Percentiles rank a stretch among this genome's conserved stretches.
These are phyloP conservation scores for Penicillium antarcticum DNA, from an alignment of 495 filamentous ascomycete genomes.

Conservation along the genomic window DNA sequence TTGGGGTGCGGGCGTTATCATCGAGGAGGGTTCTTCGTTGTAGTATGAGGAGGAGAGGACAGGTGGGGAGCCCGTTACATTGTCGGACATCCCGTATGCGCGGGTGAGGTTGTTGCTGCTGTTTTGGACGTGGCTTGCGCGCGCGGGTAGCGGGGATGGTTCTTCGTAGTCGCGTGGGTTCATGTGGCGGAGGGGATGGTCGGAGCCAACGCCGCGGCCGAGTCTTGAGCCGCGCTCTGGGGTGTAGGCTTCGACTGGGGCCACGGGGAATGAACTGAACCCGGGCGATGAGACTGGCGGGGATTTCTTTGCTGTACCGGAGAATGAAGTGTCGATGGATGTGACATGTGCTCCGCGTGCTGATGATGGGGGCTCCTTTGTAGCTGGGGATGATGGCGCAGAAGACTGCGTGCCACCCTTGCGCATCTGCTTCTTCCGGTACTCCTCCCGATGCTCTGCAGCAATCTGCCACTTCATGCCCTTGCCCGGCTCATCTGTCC, in stretches of 20 bases:
- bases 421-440: slow-evolving; percentile 56
- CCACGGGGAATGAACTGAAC: slow-evolving; percentile 47
- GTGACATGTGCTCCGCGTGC: slow-evolving; percentile 21
- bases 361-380: slow-evolving; percentile 36
- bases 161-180: slow-evolving; percentile 51
- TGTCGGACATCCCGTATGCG: slow-evolving; percentile 57
- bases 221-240: slow-evolving; percentile 44
- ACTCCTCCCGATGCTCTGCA: slow-evolving; percentile 73
- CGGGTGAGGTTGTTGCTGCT: slow-evolving; percentile 50
- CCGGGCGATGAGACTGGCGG: slow-evolving; percentile 47
- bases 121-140: slow-evolving; percentile 43
- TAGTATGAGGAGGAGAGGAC: slow-evolving; percentile 65
- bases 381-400: slow-evolving; percentile 45
- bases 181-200: slow-evolving; percentile 33
- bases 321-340: slow-evolving; percentile 44
- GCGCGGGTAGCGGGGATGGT: slow-evolving; percentile 50
- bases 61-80: slow-evolving; percentile 62
- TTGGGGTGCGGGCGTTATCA: slow-evolving; percentile 83
- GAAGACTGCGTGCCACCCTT: slow-evolving; percentile 43
- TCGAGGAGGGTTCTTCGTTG: slow-evolving; percentile 51
- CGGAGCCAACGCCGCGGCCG: slow-evolving; percentile 30
- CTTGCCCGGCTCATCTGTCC: slow-evolving; percentile 93
- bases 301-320: slow-evolving; percentile 47
- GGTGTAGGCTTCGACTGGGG: slow-evolving; percentile 46
- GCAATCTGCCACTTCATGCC: slow-evolving; percentile 98